phyloP scores from a whole-genome alignment of 169 alveolate genomes.

The Plasmodium berghei region DNA sequence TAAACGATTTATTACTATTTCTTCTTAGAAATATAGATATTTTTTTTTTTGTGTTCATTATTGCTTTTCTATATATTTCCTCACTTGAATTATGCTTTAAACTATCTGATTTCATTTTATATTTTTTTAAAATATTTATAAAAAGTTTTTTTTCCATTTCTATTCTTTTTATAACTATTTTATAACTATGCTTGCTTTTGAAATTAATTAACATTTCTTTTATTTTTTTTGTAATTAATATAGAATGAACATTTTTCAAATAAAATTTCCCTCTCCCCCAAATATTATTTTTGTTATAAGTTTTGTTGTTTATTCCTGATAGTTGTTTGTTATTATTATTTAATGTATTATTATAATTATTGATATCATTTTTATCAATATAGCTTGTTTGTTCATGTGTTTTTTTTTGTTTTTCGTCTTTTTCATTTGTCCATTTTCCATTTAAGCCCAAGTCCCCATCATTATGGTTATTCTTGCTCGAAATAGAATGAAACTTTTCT shows the following conservation, averaged over 20 bases:
- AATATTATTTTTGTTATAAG: not conserved
- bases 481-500: constrained; percentile 3
- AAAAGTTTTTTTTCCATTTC: constrained; percentile 45
- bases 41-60: constrained; percentile 38
- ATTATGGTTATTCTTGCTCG: constrained; percentile 1
- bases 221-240: constrained; percentile 38
- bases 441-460: not conserved
- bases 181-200: constrained; percentile 47
- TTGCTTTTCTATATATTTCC: constrained; percentile 52
- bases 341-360: not conserved
- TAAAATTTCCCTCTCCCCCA: constrained; percentile 6
- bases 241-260: constrained; percentile 39
- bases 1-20: constrained; percentile 25
- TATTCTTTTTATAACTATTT: constrained; percentile 41
- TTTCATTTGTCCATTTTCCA: not conserved
- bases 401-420: not conserved
- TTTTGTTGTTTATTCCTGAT: no score
- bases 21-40: constrained; percentile 39
- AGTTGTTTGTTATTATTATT: not conserved
- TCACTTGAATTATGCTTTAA: constrained; percentile 18
- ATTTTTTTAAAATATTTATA: constrained; percentile 22
- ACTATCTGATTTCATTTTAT: constrained; percentile 29
- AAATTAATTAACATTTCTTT: constrained; percentile 39
- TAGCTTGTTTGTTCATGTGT: not conserved
- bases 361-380: not conserved